phyloP scores from a whole-genome alignment of 192 early-diverging fungal genomes.

The Geosiphon pyriformis region DNA sequence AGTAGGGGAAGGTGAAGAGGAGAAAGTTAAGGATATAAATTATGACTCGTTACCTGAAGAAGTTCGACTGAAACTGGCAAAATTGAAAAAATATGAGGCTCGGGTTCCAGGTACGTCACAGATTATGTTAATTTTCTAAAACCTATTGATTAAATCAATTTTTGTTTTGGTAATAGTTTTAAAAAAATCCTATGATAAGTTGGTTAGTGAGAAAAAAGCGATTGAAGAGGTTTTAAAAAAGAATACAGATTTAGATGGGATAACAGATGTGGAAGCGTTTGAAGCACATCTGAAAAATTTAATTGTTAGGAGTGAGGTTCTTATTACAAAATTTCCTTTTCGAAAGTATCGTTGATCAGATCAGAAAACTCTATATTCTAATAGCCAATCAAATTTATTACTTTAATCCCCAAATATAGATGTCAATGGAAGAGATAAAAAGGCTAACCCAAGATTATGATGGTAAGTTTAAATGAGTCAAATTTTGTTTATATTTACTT shows the following conservation, averaged over 20 bases:
- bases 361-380: background rate
- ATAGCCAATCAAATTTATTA: background rate
- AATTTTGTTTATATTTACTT: background rate
- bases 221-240: constrained; percentile 33
- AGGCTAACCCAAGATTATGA: constrained; percentile 29
- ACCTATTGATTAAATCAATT: background rate
- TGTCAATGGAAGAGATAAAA: constrained; percentile 39
- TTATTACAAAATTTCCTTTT: too few species aligned
- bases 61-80: constrained; percentile 31
- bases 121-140: constrained; percentile 21
- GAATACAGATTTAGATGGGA: constrained; percentile 32
- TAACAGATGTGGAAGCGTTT: constrained; percentile 34
- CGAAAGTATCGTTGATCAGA: background rate
- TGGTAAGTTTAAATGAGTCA: constrained; percentile 12
- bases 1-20: too few species aligned
- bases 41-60: constrained; percentile 24
- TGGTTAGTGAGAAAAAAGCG: constrained; percentile 36
- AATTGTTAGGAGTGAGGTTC: constrained; percentile 34
- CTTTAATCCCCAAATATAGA: constrained; percentile 24
- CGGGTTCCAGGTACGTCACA: constrained; percentile 40
- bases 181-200: constrained; percentile 31
- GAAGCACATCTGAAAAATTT: constrained; percentile 38
- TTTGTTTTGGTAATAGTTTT: constrained; percentile 26
- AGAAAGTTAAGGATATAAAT: too few species aligned
- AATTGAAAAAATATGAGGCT: constrained; percentile 34